Evolutionary conservation across 2,329 filamentous ascomycete genomes (phyloP).

Genomic region (Fonsecaea erecta): DNA sequence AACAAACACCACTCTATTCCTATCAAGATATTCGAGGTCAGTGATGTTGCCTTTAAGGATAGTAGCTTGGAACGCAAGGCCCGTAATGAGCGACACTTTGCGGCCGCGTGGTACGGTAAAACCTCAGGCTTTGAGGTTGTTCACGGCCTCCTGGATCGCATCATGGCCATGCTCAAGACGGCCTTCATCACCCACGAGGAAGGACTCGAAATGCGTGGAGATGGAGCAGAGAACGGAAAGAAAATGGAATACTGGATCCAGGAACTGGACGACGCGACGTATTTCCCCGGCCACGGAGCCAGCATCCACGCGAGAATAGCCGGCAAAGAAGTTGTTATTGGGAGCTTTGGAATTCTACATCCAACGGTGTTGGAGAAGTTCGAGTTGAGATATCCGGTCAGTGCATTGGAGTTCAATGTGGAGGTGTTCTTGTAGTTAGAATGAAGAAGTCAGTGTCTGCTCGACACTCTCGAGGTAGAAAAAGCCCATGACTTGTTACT

Average conservation of each 20-base stretch:
- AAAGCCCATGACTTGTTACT: conserved; percentile 2
- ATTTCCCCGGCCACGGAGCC: conserved; percentile 87
- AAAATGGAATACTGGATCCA: conserved; percentile 89
- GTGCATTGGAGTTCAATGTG: conserved; percentile 90
- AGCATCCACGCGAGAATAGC: conserved; percentile 76
- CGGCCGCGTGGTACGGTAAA: conserved; percentile 94
- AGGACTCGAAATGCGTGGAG: conserved; percentile 58
- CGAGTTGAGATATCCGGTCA: conserved; percentile 89
- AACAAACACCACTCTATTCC: conserved; percentile 88
- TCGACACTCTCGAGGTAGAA: not conserved
- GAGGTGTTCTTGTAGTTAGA: conserved; percentile 77
- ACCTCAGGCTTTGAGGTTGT: conserved; percentile 93
- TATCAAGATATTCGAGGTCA: conserved; percentile 90
- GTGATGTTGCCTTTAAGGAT: conserved; percentile 92
- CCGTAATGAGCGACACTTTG: conserved; percentile 92
- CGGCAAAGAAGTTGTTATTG: conserved; percentile 77
- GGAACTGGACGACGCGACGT: conserved; percentile 87
- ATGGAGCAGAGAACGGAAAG: conserved; percentile 53
- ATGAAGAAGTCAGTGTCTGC: conserved; percentile 21
- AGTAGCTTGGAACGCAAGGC: conserved; percentile 78
- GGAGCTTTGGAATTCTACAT: conserved; percentile 91
- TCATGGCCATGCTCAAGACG: conserved; percentile 89
- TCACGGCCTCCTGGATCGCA: conserved; percentile 87
- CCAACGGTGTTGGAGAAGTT: conserved; percentile 92
- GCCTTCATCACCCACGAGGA: conserved; percentile 79